Evolutionary conservation across 306 rosid genomes (phyloP).

Genomic region (Urtica urens): DNA sequence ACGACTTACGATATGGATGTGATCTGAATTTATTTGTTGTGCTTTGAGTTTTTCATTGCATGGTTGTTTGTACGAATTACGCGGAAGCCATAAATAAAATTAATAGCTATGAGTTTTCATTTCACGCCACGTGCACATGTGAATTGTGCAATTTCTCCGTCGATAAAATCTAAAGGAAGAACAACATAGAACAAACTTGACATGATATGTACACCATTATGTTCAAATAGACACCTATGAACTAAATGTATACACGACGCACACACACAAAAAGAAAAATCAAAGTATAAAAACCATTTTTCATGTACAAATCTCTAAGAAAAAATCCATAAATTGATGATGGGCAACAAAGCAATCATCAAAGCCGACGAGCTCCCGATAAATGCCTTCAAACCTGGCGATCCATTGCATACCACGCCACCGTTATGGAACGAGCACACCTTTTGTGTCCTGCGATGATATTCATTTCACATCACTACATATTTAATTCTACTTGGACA

Average conservation of each 20-base stretch:
- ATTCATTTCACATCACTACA: too few relatives aligned
- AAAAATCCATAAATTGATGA: conserved; percentile 18
- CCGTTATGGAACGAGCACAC: conserved; percentile 57
- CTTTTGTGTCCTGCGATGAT: conserved; percentile 42
- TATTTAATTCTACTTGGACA: too few relatives aligned
- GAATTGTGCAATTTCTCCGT: not conserved
- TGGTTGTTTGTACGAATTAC: too few relatives aligned
- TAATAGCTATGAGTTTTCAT: too few relatives aligned
- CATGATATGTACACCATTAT: conserved; percentile 1
- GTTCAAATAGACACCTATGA: not conserved
- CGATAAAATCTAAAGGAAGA: not conserved
- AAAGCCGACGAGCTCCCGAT: conserved; percentile 31
- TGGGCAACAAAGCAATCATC: conserved; percentile 16
- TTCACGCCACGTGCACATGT: not conserved
- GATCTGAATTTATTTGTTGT: too few relatives aligned
- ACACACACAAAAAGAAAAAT: not conserved
- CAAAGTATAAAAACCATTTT: not conserved
- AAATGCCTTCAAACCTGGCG: conserved; percentile 30
- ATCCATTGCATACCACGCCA: conserved; percentile 55
- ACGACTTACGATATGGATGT: too few relatives aligned
- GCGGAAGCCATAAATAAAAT: too few relatives aligned
- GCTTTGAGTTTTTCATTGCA: too few relatives aligned
- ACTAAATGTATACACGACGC: not conserved
- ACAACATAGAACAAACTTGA: not conserved
- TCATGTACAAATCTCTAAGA: too few relatives aligned